Conservation (phyloP, 768 basidiomycete genomes). For the Leccinum imitatum region DNA sequence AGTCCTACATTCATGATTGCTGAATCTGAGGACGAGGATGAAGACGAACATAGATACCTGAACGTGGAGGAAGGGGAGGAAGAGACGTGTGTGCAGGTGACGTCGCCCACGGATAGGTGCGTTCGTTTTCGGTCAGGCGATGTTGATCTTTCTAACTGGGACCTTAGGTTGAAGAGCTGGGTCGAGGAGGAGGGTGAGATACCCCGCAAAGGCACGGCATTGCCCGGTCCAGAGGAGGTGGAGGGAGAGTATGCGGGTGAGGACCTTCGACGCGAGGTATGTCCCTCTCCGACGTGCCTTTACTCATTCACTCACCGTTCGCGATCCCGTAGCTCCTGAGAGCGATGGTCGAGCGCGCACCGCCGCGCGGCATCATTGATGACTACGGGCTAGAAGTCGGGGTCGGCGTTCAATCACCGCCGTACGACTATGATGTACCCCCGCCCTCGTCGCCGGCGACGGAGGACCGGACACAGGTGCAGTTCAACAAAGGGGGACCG, state of each 20-base stretch:
- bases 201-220: constrained; percentile 83
- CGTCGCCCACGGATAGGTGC: constrained; percentile 50
- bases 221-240: constrained; percentile 83
- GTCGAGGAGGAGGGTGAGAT: constrained; percentile 96
- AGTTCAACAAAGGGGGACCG: constrained; percentile 13
- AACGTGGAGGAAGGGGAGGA: constrained; percentile 38
- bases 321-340: constrained; percentile 63
- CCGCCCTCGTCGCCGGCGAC: constrained; percentile 16
- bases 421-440: constrained; percentile 13
- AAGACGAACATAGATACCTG: constrained; percentile 36
- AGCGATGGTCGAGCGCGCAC: constrained; percentile 83
- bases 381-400: constrained; percentile 49
- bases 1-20: constrained; percentile 59
- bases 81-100: constrained; percentile 14
- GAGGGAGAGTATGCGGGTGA: constrained; percentile 89
- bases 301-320: not conserved
- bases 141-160: not conserved
- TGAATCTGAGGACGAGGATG: constrained; percentile 54
- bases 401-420: not conserved
- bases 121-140: constrained; percentile 12
- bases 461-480: constrained; percentile 30
- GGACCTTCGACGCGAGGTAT: constrained; percentile 77
- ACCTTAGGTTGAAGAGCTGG: constrained; percentile 66
- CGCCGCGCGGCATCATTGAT: constrained; percentile 68
- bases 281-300: constrained; percentile 13